These are phyloP conservation scores for Pestalotiopsis sp. DNA, from an alignment of 2,329 filamentous ascomycete genomes.

Conservation along the genomic window DNA sequence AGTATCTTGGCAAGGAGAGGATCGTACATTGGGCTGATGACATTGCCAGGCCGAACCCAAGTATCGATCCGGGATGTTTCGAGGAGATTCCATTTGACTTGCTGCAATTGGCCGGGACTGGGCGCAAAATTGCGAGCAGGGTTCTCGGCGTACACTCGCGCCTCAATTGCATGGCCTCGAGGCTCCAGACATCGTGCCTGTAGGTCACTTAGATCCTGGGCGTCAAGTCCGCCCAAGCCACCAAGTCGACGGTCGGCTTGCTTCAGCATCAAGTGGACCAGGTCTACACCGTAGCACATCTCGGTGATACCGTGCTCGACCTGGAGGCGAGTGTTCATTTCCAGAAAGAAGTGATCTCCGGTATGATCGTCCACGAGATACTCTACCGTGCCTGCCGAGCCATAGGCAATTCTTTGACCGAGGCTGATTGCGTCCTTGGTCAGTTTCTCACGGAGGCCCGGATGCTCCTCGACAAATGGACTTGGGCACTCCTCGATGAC, in stretches of 20 bases:
- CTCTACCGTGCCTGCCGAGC: conserved; percentile 43
- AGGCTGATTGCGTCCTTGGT: conserved; percentile 18
- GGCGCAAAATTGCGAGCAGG: conserved; percentile 61
- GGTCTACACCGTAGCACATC: conserved; percentile 73
- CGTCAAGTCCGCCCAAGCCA: conserved; percentile 20
- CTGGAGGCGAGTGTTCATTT: conserved; percentile 65
- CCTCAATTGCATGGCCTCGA: conserved; percentile 39
- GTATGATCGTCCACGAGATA: conserved; percentile 66
- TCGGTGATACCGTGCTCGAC: conserved; percentile 82
- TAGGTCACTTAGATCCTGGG: conserved; percentile 16
- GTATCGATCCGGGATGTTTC: conserved; percentile 60
- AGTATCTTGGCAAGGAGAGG: conserved; percentile 63
- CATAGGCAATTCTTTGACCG: conserved; percentile 29
- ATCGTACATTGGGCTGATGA: conserved; percentile 60
- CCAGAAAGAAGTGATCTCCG: conserved; percentile 60
- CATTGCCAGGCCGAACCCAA: conserved; percentile 61
- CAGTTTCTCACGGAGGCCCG: conserved; percentile 33
- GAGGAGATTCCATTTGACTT: conserved; percentile 55
- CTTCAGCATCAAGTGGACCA: conserved; percentile 58
- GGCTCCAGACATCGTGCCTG: conserved; percentile 17
- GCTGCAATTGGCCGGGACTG: conserved; percentile 59
- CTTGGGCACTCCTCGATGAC: conserved; percentile 72
- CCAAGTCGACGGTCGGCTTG: conserved; percentile 35
- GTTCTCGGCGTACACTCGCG: conserved; percentile 48
- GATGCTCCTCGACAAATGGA: conserved; percentile 51